A percentile compares a stretch with the other conserved stretches of the same genome.
Evolutionary conservation across 2,329 filamentous ascomycete species (phyloP).

Genomic region (Pestalotiopsis fici): DNA sequence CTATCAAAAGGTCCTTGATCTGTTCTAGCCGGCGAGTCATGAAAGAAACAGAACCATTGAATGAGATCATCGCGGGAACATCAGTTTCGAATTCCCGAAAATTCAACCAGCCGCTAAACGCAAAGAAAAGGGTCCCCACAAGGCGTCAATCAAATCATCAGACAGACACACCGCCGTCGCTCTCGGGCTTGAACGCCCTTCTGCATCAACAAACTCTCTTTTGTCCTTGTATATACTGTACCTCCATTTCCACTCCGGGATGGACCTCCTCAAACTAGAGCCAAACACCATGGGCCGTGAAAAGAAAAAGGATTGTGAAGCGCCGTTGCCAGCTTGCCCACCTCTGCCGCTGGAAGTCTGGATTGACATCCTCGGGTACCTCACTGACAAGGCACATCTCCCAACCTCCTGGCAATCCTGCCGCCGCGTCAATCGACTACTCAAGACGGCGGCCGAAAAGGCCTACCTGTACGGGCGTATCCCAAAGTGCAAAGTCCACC

Average conservation of each 20-base stretch:
- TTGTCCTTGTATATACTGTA: background rate
- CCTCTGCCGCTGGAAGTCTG: background rate
- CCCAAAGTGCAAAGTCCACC: background rate
- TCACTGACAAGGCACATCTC: background rate
- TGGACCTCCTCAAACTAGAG: too few species aligned
- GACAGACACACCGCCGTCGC: background rate
- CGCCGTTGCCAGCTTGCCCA: background rate
- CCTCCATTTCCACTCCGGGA: background rate
- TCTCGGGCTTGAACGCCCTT: background rate
- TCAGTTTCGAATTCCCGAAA: background rate
- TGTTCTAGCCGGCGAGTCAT: background rate
- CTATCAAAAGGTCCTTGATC: background rate
- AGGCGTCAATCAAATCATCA: background rate
- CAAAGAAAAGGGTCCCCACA: background rate
- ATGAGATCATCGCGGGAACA: background rate
- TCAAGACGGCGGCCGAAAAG: background rate
- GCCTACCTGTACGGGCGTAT: background rate
- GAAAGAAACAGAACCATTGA: background rate
- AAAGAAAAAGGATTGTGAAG: too few species aligned
- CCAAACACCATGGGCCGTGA: too few species aligned
- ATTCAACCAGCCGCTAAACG: background rate
- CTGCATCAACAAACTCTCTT: background rate
- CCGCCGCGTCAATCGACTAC: background rate
- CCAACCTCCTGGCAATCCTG: background rate
- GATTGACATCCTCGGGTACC: slow-evolving; percentile 2